phyloP scores from a whole-genome alignment of 257 asterid species.

The Salvia hispanica region DNA sequence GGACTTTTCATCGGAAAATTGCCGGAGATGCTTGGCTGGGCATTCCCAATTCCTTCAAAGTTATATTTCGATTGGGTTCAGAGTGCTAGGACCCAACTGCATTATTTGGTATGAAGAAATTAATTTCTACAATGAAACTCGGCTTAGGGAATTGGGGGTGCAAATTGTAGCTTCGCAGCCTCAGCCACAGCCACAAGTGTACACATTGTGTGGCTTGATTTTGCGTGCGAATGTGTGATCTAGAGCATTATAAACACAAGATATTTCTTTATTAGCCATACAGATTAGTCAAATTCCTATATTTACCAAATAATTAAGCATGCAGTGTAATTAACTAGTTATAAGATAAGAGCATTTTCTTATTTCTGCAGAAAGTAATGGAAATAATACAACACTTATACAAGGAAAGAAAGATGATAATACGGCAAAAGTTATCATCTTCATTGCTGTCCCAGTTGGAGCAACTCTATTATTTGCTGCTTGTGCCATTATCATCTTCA shows the following conservation, averaged over 20 bases:
- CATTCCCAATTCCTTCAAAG: not conserved
- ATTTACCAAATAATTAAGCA: no score
- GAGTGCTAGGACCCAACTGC: conserved; percentile 26
- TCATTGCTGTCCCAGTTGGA: conserved; percentile 28
- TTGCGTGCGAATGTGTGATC: no score
- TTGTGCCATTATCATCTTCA: conserved; percentile 17
- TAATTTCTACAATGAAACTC: conserved; percentile 29
- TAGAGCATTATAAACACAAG: no score
- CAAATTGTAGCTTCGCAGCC: not conserved
- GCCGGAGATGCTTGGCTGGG: conserved; percentile 19
- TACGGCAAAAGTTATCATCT: conserved; percentile 21
- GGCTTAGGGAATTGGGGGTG: conserved; percentile 22
- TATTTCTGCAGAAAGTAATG: conserved; percentile 26
- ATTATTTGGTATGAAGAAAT: conserved; percentile 24
- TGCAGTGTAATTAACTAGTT: not conserved
- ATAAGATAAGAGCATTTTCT: not conserved
- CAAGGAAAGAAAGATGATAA: conserved; percentile 19
- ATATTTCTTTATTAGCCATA: no score
- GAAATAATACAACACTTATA: not conserved
- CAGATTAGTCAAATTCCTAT: no score
- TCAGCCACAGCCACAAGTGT: no score
- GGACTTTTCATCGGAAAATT: conserved; percentile 28
- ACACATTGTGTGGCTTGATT: no score
- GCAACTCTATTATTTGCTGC: conserved; percentile 15
- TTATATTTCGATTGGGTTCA: not conserved